Percentiles rank a stretch among this genome's conserved stretches.
Evolutionary conservation across 768 basidiomycete genomes (phyloP).

Genomic region (Kwoniella bestiolae): DNA sequence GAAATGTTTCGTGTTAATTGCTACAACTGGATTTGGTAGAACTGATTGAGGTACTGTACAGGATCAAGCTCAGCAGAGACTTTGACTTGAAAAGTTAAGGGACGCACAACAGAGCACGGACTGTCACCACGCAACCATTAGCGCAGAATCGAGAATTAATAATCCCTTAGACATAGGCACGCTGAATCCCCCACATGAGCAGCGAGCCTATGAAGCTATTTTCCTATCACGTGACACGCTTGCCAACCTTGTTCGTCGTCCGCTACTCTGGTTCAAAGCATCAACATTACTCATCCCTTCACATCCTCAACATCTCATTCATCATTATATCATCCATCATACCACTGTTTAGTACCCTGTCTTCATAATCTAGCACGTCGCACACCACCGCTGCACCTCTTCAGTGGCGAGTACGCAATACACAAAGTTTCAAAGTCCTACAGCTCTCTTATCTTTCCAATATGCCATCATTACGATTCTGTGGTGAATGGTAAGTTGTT

Average conservation of each 20-base stretch:
- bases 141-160: too few species aligned
- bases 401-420: not conserved
- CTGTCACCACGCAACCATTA: too few species aligned
- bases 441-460: not conserved
- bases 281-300: not conserved
- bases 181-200: too few species aligned
- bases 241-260: not conserved
- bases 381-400: too few species aligned
- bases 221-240: not conserved
- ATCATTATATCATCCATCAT: too few species aligned
- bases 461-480: constrained; percentile 72
- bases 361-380: too few species aligned
- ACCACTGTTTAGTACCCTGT: too few species aligned
- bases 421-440: not conserved
- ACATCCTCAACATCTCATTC: not conserved
- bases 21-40: too few species aligned
- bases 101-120: too few species aligned
- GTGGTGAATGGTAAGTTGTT: constrained; percentile 68
- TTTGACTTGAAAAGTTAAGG: too few species aligned
- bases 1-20: not conserved
- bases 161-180: not conserved
- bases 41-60: too few species aligned
- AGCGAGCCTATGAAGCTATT: not conserved
- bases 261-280: not conserved
- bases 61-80: too few species aligned